Base-by-base conservation (phyloP, 2,329 filamentous ascomycete genomes). In the Huntiella decipiens region DNA sequence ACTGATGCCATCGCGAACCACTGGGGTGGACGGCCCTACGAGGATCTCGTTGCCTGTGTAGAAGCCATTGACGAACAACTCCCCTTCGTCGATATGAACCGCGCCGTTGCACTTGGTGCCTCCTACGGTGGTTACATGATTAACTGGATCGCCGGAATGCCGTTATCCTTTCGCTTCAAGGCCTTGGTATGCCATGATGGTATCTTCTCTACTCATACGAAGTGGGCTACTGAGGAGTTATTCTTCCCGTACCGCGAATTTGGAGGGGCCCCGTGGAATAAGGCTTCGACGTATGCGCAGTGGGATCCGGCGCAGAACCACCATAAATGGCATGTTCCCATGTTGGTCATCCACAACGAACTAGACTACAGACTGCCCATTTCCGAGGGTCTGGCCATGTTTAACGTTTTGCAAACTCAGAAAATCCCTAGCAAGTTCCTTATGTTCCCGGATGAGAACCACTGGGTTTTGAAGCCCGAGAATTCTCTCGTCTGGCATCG, bases 401-500 rank as follows among this genome's bases (percentile, higher is more conserved):
- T 93, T 64, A 92, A 93, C 52, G 78, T 86, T 5, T 65, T 94
- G 28, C 86, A 94, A 62, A 73, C 75, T 17, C 71, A 72, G 44
- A 76, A 76, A 0, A 70, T 93, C 1, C 77, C 82, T 15, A 91
- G 82, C 59, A 77, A 79, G 52, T 74, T 93, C 52, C 57, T 93
- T 53, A 79, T 77, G 15, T 94, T 93, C 57, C 82, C 84, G 0
- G 85, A 71, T 68, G 88, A 76, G 59, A 74, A 74, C 52, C 72
- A 76, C 50, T 79, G 84, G 84, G 86, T 95, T 3, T 57, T 94
- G 45, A 93, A 94, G 58, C 83, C 81, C 0, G 88, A 95, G 62
- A 96, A 96, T 60, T 82, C 78, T 3, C 64, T 95, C 13, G 70
- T 92, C 15, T 96, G 91, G 91, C 86, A 96, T 56, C 73, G 73